Evolutionary conservation across 306 rosid species (phyloP), one percentile per base, ranked within the genome.

Genomic region (Quercus parvula): DNA sequence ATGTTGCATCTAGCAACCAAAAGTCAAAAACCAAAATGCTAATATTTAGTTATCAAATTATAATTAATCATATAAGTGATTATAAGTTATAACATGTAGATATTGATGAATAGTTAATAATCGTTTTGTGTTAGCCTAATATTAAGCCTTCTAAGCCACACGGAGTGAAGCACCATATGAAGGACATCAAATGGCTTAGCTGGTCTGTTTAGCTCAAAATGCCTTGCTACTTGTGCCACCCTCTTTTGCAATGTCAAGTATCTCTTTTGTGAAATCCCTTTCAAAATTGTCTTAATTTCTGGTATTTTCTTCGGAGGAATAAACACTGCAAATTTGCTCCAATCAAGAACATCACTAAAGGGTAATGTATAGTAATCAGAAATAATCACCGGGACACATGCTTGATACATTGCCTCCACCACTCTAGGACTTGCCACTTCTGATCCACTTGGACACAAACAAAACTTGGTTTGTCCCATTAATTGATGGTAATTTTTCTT

Each of bases 361-460:
- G 88, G 85, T 35, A 75, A 35, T 0, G 85, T 56, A 31, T 81
- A 75, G 56, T 78, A 51, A 2, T 81, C 71, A 19, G 85, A 85
- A 41, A 85, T 75, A 33, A 85, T 79, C 46, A 81, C 85, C 1
- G 88, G 85, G 18, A 85, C 88, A 46, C 88, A 81, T 8, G 78
- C 88, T 10, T 82, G 85, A 24, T 75, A 70, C 80, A 78, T 85
- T 6, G 85, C 88, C 73, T 81, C 88, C 30, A 81, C 83, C 12
- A 81, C 78, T 75, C 85, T 78, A 38, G 85, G 88, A 74, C 83
- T 81, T 2, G 88, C 88, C 56, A 78, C 88, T 70, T 85, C 85
- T 19, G 82, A 38, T 19, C 85, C 88, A 81, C 88, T 81, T 1
- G 88, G 88, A 35, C 88, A 85, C 73, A 85, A 31, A 59, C 88